Conservation (phyloP, 495 filamentous ascomycete species). For the Aspergillus sparsus region DNA sequence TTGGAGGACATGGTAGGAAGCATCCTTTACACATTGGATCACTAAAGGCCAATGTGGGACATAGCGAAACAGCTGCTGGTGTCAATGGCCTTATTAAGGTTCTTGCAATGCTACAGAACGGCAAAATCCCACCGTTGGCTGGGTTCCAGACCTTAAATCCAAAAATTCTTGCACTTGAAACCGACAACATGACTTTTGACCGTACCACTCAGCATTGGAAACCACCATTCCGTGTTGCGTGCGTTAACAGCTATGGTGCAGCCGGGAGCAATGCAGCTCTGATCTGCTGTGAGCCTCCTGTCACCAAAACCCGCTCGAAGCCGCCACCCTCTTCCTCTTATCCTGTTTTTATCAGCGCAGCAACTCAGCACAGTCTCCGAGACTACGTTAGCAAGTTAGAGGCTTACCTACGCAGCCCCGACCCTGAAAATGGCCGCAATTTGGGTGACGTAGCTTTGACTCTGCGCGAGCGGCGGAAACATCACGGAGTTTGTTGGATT, state of each 20-base stretch:
- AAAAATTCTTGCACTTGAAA: slow-evolving; percentile 13
- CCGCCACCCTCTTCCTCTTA: background rate
- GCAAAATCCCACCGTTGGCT: slow-evolving; percentile 40
- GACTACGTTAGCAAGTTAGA: background rate
- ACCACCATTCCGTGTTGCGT: slow-evolving; percentile 29
- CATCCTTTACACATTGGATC: slow-evolving; percentile 28
- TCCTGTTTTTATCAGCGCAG: slow-evolving; percentile 12
- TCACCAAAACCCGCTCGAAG: slow-evolving; percentile 17
- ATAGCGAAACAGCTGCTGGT: slow-evolving; percentile 51
- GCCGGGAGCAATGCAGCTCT: slow-evolving; percentile 41
- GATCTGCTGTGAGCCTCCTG: slow-evolving; percentile 9
- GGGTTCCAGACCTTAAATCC: slow-evolving; percentile 43
- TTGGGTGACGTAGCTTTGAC: background rate
- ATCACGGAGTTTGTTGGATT: slow-evolving; percentile 36
- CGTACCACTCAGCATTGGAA: slow-evolving; percentile 33
- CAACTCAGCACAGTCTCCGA: background rate
- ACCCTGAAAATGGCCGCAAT: too few relatives aligned
- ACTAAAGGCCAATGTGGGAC: slow-evolving; percentile 51
- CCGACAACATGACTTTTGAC: slow-evolving; percentile 39
- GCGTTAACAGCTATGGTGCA: slow-evolving; percentile 51
- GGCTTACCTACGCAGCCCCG: background rate
- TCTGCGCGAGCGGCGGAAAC: slow-evolving; percentile 37
- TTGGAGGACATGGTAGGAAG: slow-evolving; percentile 27
- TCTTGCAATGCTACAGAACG: slow-evolving; percentile 48
- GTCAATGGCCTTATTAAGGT: slow-evolving; percentile 46